These are phyloP conservation scores for Cyberlindnera xylosilytica DNA, from an alignment of 805 yeast species.

Conservation along the genomic window DNA sequence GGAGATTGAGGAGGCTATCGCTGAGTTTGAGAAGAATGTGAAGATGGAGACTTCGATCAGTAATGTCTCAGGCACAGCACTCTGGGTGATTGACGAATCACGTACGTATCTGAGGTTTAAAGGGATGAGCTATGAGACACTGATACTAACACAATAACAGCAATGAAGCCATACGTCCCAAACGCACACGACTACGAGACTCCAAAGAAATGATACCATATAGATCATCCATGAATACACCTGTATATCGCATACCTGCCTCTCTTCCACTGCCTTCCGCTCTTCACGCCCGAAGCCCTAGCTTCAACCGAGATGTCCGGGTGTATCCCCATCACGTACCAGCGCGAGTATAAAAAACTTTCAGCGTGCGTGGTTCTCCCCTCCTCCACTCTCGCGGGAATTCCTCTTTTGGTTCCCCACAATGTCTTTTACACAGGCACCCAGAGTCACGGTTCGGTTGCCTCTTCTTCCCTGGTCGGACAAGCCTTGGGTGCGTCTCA, in stretches of 20 bases:
- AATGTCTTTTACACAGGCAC: conserved; percentile 55
- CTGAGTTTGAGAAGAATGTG: conserved; percentile 56
- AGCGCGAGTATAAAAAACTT: conserved; percentile 10
- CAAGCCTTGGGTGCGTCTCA: conserved; percentile 19
- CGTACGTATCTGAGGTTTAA: conserved; percentile 20
- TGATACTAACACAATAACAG: conserved; percentile 15
- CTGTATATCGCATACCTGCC: too few species aligned
- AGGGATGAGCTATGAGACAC: not conserved
- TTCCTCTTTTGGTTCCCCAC: conserved; percentile 14
- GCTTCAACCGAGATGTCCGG: conserved; percentile 10
- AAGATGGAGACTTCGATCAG: conserved; percentile 53
- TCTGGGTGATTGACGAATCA: conserved; percentile 57
- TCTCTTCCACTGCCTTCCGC: too few species aligned
- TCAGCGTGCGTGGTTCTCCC: not conserved
- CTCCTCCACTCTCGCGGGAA: conserved; percentile 1
- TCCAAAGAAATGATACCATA: not conserved
- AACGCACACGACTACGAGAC: conserved; percentile 58
- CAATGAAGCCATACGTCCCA: conserved; percentile 50
- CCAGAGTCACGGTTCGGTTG: conserved; percentile 55
- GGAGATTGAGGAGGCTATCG: conserved; percentile 48
- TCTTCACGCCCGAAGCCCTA: conserved; percentile 1
- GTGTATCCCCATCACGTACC: not conserved
- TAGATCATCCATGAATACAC: too few species aligned
- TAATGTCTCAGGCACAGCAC: conserved; percentile 49
- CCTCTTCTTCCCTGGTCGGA: conserved; percentile 31